Evolutionary conservation across 805 yeast species (phyloP).

Genomic region (Yamadazyma sp.): DNA sequence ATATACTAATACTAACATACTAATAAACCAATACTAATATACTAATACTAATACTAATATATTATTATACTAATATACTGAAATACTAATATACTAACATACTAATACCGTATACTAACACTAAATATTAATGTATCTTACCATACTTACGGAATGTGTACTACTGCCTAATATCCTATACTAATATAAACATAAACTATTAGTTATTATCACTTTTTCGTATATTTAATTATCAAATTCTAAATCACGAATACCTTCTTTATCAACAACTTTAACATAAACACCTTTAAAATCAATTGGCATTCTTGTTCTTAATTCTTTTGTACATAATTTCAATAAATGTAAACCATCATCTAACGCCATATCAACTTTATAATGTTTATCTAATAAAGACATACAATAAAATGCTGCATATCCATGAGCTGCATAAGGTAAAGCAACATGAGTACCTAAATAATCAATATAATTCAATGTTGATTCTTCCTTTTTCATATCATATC

Average conservation of each 20-base stretch:
- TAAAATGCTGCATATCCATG: slow-evolving; percentile 99
- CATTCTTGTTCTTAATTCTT: slow-evolving; percentile 79
- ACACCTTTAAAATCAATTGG: slow-evolving; percentile 95
- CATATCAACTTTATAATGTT: slow-evolving; percentile 80
- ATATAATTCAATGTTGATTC: slow-evolving; percentile 79
- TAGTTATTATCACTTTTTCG: too few relatives aligned
- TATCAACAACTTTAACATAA: slow-evolving; percentile 60
- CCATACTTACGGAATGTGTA: too few relatives aligned
- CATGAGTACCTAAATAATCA: slow-evolving; percentile 91
- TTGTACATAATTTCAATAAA: slow-evolving; percentile 67
- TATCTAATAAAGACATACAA: slow-evolving; percentile 84
- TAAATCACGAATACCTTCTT: slow-evolving; percentile 41
- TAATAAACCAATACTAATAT: too few relatives aligned
- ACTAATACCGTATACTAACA: too few relatives aligned
- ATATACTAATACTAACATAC: too few relatives aligned
- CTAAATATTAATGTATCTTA: too few relatives aligned
- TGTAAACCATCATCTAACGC: slow-evolving; percentile 73
- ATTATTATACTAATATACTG: too few relatives aligned
- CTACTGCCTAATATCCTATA: too few relatives aligned
- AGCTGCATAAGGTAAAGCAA: slow-evolving; percentile 91
- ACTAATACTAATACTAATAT: too few relatives aligned
- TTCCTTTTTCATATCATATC: slow-evolving; percentile 59
- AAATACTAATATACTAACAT: too few relatives aligned
- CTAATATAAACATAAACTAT: too few relatives aligned
- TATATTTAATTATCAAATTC: too few relatives aligned